Evolutionary conservation across 192 early-diverging fungal genomes (phyloP), one percentile per base, ranked within the genome.

Genomic region (Spizellomyces sp.): DNA sequence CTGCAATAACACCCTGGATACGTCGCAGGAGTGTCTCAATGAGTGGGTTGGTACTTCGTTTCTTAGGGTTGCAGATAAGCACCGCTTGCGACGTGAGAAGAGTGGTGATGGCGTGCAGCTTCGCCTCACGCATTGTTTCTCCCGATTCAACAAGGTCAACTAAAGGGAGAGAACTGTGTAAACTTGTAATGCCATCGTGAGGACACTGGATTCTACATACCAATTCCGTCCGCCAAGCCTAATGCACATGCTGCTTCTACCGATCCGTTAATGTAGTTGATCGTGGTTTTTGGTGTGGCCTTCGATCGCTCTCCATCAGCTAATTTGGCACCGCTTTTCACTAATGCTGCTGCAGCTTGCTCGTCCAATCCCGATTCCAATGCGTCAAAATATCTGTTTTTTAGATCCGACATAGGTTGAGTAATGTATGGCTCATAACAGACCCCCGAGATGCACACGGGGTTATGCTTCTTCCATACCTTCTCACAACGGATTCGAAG

Each of bases 81-180:
- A 98, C 94, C 9, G 96, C 90, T 73, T 99, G 88, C 12, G 97
- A 90, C 0, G 81, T 82, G 45, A 96, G 45, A 9, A 99, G 73
- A 8, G 92, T 95, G 48, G 86, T 86, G 50, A 99, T 95, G 58
- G 91, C 88, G 75, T 94, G 90, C 19, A 99, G 86, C n/a, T 95
- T 95, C 15, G 97, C 97, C 19, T 95, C 97, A 55, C 94, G 88
- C 97, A 99, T 99, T n/a, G 97, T 99, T 65, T 99, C 96, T 67
- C 97, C 97, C 19, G 93, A 94, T 83, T 98, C 96, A 55, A 91
- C 86, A 43, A 87, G 67, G 77, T 84, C 84, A 17, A 89, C 64
- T 77, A 67, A 8, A 36, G 42, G n/a, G 42, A 61, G 5, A 17
- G 5, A 15, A n/a, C n/a, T 9, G 27, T 46, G 19, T 50, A 58